Conservation (phyloP, 345 rosid species). For the Rubroshorea leprosula region DNA sequence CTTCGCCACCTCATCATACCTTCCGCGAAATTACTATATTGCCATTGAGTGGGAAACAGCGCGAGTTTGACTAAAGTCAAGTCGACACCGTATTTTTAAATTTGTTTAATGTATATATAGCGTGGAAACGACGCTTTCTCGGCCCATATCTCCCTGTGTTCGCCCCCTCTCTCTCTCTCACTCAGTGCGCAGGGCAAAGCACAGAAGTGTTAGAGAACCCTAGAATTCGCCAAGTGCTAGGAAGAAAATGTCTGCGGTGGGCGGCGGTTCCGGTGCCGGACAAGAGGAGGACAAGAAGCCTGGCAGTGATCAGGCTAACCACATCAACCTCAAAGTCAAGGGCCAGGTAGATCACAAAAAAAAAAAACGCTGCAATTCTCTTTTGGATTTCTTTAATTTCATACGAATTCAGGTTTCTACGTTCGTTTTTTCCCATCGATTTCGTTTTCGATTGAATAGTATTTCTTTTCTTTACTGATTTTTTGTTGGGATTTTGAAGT, state of each 20-base stretch:
- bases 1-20: neutral
- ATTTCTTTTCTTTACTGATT: neutral
- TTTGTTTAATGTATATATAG: conserved; percentile 9
- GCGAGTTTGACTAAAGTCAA: neutral
- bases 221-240: neutral
- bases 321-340: conserved; percentile 74
- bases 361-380: too few relatives aligned
- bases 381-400: too few relatives aligned
- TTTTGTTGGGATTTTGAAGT: too few relatives aligned
- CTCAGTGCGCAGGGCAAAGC: neutral
- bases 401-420: too few relatives aligned
- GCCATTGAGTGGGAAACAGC: neutral
- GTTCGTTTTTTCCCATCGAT: too few relatives aligned
- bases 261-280: conserved; percentile 27
- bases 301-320: conserved; percentile 34
- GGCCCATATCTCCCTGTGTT: neutral
- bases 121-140: conserved; percentile 28
- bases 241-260: conserved; percentile 40
- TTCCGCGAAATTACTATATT: neutral
- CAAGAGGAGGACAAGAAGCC: conserved; percentile 73
- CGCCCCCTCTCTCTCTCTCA: neutral
- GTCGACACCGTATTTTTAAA: neutral
- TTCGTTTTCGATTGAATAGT: too few relatives aligned
- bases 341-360: conserved; percentile 73
- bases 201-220: conserved; percentile 3